phyloP scores from a whole-genome alignment of 2,329 filamentous ascomycete species.

The Hypoxylon sp. region DNA sequence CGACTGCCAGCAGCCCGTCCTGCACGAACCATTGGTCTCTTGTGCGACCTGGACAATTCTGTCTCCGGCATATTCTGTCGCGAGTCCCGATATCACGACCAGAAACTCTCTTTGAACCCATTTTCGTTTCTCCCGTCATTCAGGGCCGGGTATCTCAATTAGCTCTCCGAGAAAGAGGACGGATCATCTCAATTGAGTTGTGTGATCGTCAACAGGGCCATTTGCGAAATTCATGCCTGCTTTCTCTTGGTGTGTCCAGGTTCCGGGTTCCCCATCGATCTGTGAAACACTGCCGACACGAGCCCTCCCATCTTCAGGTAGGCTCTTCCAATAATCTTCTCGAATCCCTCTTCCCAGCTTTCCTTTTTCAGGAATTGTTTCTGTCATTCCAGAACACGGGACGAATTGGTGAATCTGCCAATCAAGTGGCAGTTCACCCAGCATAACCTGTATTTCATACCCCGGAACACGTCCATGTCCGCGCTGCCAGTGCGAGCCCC shows the following conservation, averaged over 20 bases:
- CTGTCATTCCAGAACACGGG: conserved; percentile 12
- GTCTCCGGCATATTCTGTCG: conserved; percentile 9
- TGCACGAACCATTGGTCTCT: conserved; percentile 50
- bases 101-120: conserved; percentile 29
- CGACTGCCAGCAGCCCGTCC: conserved; percentile 49
- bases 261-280: conserved; percentile 31
- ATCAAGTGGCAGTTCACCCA: conserved; percentile 22
- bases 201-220: conserved; percentile 49
- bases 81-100: conserved; percentile 19
- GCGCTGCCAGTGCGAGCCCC: conserved; percentile 27
- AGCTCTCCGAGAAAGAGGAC: conserved; percentile 38
- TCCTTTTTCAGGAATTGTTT: conserved; percentile 37
- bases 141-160: conserved; percentile 22
- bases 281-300: conserved; percentile 53
- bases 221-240: conserved; percentile 46
- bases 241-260: conserved; percentile 39
- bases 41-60: conserved; percentile 41
- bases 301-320: conserved; percentile 46
- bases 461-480: conserved; percentile 20
- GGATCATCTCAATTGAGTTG: conserved; percentile 40
- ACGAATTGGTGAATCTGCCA: conserved; percentile 18
- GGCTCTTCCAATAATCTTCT: conserved; percentile 37
- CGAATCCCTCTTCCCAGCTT: conserved; percentile 6
- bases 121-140: conserved; percentile 30
- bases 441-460: conserved; percentile 20